These are phyloP conservation scores for Aspergillus amoenus DNA, from an alignment of 2,329 filamentous ascomycete genomes.

Conservation along the genomic window DNA sequence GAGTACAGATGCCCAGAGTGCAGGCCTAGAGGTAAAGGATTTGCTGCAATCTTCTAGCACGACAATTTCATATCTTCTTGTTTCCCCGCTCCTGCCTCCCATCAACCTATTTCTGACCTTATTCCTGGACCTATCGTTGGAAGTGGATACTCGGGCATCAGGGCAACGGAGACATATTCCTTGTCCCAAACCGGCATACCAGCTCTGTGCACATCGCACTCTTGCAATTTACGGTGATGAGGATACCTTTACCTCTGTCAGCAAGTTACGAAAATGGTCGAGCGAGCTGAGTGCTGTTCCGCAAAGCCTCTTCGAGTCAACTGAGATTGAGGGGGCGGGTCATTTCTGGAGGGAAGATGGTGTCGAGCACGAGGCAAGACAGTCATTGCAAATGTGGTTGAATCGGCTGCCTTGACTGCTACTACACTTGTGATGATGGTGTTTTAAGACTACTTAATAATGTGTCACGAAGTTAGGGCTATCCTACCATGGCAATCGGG, in stretches of 20 bases:
- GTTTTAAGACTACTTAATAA: too few species aligned
- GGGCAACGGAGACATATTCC: conserved; percentile 29
- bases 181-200: conserved; percentile 52
- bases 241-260: conserved; percentile 70
- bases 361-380: conserved; percentile 43
- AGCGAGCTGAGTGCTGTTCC: conserved; percentile 48
- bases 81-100: conserved; percentile 62
- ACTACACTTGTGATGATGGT: too few species aligned
- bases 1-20: not conserved
- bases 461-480: too few species aligned
- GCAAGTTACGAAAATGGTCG: conserved; percentile 67
- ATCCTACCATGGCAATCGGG: too few species aligned
- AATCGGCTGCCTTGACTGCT: conserved; percentile 15
- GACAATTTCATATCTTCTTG: conserved; percentile 53
- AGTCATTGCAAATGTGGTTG: conserved; percentile 43
- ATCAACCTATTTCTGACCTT: conserved; percentile 64
- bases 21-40: conserved; percentile 11
- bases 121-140: conserved; percentile 49
- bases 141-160: conserved; percentile 27
- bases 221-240: conserved; percentile 72
- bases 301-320: conserved; percentile 48
- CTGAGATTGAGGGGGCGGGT: conserved; percentile 55
- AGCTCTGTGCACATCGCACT: conserved; percentile 56
- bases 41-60: conserved; percentile 20
- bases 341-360: conserved; percentile 64